Percentiles rank a stretch among this genome's conserved stretches.
Evolutionary conservation across 768 basidiomycete genomes (phyloP).

Genomic region (Tulasnella sp.): DNA sequence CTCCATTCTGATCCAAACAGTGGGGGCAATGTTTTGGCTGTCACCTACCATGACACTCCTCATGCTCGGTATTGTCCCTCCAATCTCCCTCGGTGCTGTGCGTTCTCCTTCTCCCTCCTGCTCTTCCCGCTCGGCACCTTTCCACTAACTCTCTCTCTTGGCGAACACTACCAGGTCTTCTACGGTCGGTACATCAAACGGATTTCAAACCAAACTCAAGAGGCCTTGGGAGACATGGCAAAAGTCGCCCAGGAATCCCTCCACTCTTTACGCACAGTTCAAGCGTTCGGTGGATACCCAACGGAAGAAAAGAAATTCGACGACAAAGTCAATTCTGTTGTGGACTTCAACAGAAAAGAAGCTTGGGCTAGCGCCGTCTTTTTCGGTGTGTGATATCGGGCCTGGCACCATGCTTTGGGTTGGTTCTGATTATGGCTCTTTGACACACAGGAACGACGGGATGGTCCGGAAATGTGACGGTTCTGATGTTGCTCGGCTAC

Average conservation of each 20-base stretch:
- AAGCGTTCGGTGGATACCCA: slow-evolving; percentile 80
- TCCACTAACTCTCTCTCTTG: background rate
- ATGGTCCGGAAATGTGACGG: slow-evolving; percentile 89
- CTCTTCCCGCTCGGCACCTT: slow-evolving; percentile 13
- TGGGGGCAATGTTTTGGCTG: slow-evolving; percentile 93
- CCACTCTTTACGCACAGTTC: slow-evolving; percentile 79
- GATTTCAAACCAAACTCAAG: slow-evolving; percentile 87
- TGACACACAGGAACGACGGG: slow-evolving; percentile 50
- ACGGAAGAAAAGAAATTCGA: slow-evolving; percentile 77
- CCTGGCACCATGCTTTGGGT: background rate
- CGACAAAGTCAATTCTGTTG: slow-evolving; percentile 53
- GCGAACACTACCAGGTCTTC: slow-evolving; percentile 59
- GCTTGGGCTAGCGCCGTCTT: slow-evolving; percentile 89
- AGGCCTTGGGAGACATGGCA: slow-evolving; percentile 94
- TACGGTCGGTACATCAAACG: slow-evolving; percentile 94
- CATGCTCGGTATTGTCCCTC: slow-evolving; percentile 91
- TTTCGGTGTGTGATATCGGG: slow-evolving; percentile 51
- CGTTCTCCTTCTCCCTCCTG: slow-evolving; percentile 31
- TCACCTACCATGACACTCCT: slow-evolving; percentile 82
- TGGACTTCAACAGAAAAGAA: slow-evolving; percentile 76
- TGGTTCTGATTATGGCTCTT: background rate
- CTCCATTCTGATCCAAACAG: slow-evolving; percentile 39
- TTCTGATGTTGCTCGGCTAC: slow-evolving; percentile 85
- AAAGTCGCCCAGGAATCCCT: slow-evolving; percentile 85
- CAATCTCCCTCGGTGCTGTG: slow-evolving; percentile 80